Evolutionary conservation across 495 filamentous ascomycete species (phyloP), one percentile per base, ranked within the genome.

Genomic region (Sabuloglossum arenarium): DNA sequence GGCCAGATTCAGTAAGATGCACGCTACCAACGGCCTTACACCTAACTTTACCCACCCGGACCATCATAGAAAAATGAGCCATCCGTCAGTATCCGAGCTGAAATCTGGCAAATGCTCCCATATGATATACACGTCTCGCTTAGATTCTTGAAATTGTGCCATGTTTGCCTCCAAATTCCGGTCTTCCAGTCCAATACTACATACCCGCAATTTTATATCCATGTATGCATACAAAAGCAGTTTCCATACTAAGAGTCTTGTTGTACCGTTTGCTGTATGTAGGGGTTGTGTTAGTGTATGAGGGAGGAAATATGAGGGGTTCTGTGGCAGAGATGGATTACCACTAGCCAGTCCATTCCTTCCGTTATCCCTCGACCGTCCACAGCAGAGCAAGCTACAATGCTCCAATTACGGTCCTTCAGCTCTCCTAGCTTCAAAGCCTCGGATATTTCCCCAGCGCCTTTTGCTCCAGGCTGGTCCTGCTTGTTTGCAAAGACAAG

Each of bases 401-500:
- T 97, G 65, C 87, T 97, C 91, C 91, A 98, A 74, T 96, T 98
- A 62, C 91, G 77, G 71, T 98, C 93, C 61, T 88, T 81, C 60
- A 98, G 68, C 61, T 94, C 86, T 47, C 87, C 89, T 51, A 98
- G 70, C 62, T 81, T 82, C 67, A 98, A 70, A 23, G 87, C 91
- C 68, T 96, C 89, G 49, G 84, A 90, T 61, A 98, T 97, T 64
- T 97, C 93, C 9, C 88, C 91, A 2, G 93, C 91, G 0, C 91
- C 93, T 68, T 94, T 93, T 29, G 91, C 89, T 23, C 91, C 93
- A 2, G 91, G 91, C 64, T 97, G 91, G 70, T 98, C 91, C 64
- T 98, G 93, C 71, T 98, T 98, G 71, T 98, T 98, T 56, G 91
- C 91, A 69, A 98, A 98, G 3, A 98, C 93, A 25, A 98, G 71